Evolutionary conservation across 148 eudicot species (phyloP).

Genomic region (Nepenthes mirabilis): DNA sequence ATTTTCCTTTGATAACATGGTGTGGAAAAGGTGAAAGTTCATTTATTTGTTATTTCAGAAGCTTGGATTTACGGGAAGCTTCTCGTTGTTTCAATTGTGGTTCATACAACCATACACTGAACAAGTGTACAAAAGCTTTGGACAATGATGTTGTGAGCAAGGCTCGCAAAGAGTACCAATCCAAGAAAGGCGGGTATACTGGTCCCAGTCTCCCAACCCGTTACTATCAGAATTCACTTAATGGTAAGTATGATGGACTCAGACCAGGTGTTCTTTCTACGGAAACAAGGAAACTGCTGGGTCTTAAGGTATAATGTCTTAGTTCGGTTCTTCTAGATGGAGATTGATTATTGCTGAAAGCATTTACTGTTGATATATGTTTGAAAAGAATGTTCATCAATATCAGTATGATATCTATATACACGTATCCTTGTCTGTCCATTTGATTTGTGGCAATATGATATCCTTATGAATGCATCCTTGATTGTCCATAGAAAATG

Average conservation of each 20-base stretch:
- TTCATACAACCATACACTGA: conserved; percentile 38
- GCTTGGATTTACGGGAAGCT: conserved; percentile 24
- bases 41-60: conserved; percentile 14
- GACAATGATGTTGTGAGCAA: conserved; percentile 25
- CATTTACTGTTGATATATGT: neutral
- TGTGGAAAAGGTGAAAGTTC: neutral
- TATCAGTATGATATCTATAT: too few species aligned
- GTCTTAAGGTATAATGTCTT: conserved; percentile 26
- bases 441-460: too few species aligned
- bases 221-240: conserved; percentile 37
- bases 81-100: conserved; percentile 45
- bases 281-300: conserved; percentile 31
- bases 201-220: conserved; percentile 28
- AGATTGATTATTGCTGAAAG: neutral
- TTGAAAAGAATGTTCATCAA: neutral
- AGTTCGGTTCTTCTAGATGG: neutral
- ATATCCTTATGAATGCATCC: too few species aligned
- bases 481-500: too few species aligned
- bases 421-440: too few species aligned
- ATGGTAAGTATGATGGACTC: conserved; percentile 41
- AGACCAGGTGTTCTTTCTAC: conserved; percentile 33
- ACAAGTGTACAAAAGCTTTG: conserved; percentile 33
- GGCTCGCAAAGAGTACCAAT: conserved; percentile 30
- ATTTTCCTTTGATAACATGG: neutral
- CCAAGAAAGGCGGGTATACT: conserved; percentile 20